Base-by-base conservation (phyloP, 2,329 filamentous ascomycete genomes). In the Fusarium graminum region DNA sequence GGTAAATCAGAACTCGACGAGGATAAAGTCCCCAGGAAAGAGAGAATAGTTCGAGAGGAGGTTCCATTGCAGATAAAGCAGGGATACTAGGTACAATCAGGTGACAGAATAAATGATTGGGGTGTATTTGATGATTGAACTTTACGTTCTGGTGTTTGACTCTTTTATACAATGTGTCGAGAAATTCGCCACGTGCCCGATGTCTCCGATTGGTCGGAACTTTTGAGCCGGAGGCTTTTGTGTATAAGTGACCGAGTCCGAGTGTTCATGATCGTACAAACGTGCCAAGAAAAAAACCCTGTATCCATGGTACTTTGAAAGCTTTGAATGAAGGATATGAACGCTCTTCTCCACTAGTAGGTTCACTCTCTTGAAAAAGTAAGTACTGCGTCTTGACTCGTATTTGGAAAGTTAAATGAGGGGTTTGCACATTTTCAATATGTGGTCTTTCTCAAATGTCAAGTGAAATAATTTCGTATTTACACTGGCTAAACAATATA, bases 11-110 rank as follows among this genome's bases (percentile, higher is more conserved):
- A 3, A 67, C 34, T 12, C 65, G 56, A 10, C 65, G 65, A 8
- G 65, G 65, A 1, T 52, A 63, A 6, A 68, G 40, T 6, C 65
- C 65, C 65, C 61, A 68, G 1, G 61, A 34, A 0, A 68, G 52
- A 12, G 51, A 50, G 17, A 68, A 68, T 1, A 68, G 65, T 22
- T 68, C 65, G 1, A 68, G 39, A 19, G 60, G 22, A 8, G 38
- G 12, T 12, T 34, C n/a, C 65, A 68, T 68, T 11, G 7, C 12
- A 17, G 26, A 14, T 8, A 25, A n/a, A 16, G 1, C 2, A 3
- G 32, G 7, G 9, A 13, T 34, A 16, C 3, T n/a, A 4, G 2
- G n/a, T 25, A 1, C 8, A 0, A 25, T 3, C 2, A 16, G 1
- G 1, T n/a, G 28, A 12, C 7, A 29, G 7, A 29, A 9, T 29